phyloP scores from a whole-genome alignment of 75 land plant genomes.

The Azolla pinnata region DNA sequence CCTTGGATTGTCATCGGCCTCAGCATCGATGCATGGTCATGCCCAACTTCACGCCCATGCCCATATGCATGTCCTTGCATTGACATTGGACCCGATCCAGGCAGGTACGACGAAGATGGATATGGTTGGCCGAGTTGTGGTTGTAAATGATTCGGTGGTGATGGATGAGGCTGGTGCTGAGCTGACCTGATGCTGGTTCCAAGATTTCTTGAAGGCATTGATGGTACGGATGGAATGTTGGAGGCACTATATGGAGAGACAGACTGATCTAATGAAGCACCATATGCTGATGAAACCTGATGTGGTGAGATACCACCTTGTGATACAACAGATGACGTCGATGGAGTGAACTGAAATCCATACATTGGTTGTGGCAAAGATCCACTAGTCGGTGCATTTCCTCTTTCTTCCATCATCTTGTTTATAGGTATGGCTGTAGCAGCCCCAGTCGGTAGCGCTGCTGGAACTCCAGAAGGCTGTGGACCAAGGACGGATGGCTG shows the following conservation, averaged over 20 bases:
- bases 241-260: neutral
- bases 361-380: neutral
- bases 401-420: neutral
- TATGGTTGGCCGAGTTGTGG: neutral
- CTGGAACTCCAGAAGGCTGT: slow-evolving; percentile 19
- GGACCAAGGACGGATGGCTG: slow-evolving; percentile 54
- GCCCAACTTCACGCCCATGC: too few species aligned
- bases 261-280: neutral
- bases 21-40: too few species aligned
- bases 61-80: too few species aligned
- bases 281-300: neutral
- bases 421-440: neutral
- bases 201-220: neutral
- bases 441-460: slow-evolving; percentile 1
- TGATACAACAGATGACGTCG: too few species aligned
- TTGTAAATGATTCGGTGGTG: neutral
- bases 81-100: neutral
- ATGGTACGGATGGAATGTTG: neutral
- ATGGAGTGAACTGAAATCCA: neutral
- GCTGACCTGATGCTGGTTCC: neutral
- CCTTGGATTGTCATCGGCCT: too few species aligned
- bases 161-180: neutral
- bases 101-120: neutral
- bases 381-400: neutral
- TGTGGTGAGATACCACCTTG: too few species aligned